These are phyloP conservation scores for Thyridium curvatum DNA, from an alignment of 2,329 filamentous ascomycete species.

Conservation along the genomic window DNA sequence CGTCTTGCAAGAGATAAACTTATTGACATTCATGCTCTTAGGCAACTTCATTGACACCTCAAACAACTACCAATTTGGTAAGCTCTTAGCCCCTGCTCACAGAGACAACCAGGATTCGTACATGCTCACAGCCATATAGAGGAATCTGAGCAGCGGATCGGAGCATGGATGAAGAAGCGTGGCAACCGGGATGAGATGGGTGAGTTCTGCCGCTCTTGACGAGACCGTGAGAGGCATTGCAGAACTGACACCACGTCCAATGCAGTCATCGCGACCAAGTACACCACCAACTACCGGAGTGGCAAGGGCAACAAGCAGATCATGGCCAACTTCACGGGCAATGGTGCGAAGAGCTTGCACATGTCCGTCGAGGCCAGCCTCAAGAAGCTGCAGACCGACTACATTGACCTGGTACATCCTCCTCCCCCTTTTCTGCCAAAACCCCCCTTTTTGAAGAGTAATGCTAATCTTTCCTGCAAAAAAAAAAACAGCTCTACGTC, in stretches of 20 bases:
- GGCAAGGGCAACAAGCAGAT: slow-evolving; percentile 30
- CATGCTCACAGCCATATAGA: slow-evolving; percentile 13
- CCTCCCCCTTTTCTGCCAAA: neutral
- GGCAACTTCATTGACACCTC: slow-evolving; percentile 72
- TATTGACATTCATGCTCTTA: slow-evolving; percentile 12
- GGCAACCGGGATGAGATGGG: slow-evolving; percentile 60
- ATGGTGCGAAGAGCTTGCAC: slow-evolving; percentile 55
- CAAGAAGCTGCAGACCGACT: slow-evolving; percentile 58
- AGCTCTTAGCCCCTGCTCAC: slow-evolving; percentile 24
- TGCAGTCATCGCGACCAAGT: slow-evolving; percentile 63
- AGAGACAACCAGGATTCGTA: neutral
- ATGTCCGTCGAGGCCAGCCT: slow-evolving; percentile 49
- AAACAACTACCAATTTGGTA: slow-evolving; percentile 59
- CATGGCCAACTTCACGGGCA: slow-evolving; percentile 49
- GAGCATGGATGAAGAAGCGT: slow-evolving; percentile 63
- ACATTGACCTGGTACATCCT: slow-evolving; percentile 55
- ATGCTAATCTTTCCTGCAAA: neutral
- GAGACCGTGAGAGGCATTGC: neutral
- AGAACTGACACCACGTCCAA: neutral
- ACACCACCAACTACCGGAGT: slow-evolving; percentile 50
- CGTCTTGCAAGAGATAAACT: neutral
- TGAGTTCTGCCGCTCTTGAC: slow-evolving; percentile 16
- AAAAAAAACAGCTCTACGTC: slow-evolving; percentile 30
- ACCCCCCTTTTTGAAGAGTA: neutral
- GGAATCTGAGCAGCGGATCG: slow-evolving; percentile 60